Conservation (phyloP, 805 yeast genomes). For the Kluyveromyces lactis region DNA sequence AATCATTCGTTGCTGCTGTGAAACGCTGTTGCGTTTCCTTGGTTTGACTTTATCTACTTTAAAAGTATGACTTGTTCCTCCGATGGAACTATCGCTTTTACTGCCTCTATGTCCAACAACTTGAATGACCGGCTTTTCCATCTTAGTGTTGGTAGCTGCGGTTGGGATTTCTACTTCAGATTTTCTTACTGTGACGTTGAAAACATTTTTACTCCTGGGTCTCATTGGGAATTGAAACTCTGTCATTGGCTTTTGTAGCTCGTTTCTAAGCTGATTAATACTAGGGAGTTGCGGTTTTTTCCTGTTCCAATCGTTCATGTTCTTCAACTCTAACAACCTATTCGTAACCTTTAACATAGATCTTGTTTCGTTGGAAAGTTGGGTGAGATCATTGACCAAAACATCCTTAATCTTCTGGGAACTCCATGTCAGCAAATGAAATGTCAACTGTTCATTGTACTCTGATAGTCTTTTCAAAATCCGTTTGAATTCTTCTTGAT, state of each 20-base stretch:
- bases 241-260: slow-evolving; percentile 1
- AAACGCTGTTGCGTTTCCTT: not conserved
- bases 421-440: not conserved
- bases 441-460: not conserved
- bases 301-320: not conserved
- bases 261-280: slow-evolving; percentile 2
- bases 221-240: slow-evolving; percentile 3
- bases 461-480: not conserved
- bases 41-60: slow-evolving; percentile 2
- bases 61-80: not conserved
- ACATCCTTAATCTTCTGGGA: not conserved
- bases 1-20: slow-evolving; percentile 2
- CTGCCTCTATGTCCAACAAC: not conserved
- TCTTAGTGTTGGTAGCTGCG: not conserved
- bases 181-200: slow-evolving; percentile 2
- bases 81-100: slow-evolving; percentile 1
- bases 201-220: not conserved
- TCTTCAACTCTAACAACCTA: slow-evolving; percentile 2
- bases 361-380: not conserved
- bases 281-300: slow-evolving; percentile 2
- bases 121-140: not conserved
- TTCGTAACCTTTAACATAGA: not conserved
- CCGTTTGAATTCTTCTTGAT: slow-evolving; percentile 2
- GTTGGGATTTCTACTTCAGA: not conserved
- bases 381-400: not conserved